Base-by-base conservation (phyloP, 805 yeast species). In the Kodamaea kakaduensis region DNA sequence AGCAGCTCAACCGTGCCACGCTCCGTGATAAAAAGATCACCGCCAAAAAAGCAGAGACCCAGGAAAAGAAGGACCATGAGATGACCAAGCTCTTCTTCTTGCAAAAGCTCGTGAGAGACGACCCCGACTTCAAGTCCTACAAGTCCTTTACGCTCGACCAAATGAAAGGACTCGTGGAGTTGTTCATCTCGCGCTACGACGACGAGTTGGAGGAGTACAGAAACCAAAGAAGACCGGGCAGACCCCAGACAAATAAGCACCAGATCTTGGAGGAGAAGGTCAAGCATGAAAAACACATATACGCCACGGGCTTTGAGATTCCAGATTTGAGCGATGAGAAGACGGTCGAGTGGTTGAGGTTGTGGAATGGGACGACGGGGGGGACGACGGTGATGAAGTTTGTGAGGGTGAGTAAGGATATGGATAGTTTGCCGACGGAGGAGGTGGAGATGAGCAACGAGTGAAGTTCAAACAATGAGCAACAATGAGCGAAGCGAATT, bases 281-380 rank as follows among this genome's bases (percentile, higher is more conserved):
- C 30, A 77, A 81, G 35, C 61, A 70, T 31, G 97, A 89, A 38
- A 34, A 51, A 24, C 73, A 74, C 25, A 77, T 82, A 38, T 87
- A 73, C 48, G 65, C 59, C 14, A 70, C 85, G 0, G 98, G 98
- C 0, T 60, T 69, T 59, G 63, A 68, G 31, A 67, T 82, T 4
- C 96, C 96, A 1, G 88, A 87, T 56, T 56, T 90, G 42, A 64
- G 78, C 3, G 80, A 79, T 45, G 60, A 57, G 24, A 67, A 60
- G 6, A 81, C 78, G 4, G 90, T 86, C 2, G 61, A 65, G 24
- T 61, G 67, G 22, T 60, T 90, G 44, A 71, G 80, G 51, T 58
- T 61, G 4, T 90, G 97, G 97, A 82, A 84, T 48, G 89, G 93
- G 17, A 77, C 84, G 8, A 65, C 75, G 48, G 96, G 96, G 30